A percentile compares a stretch with the other conserved stretches of the same genome.
Evolutionary conservation across 2,329 filamentous ascomycete species (phyloP).

Genomic region (Boeremia exigua): DNA sequence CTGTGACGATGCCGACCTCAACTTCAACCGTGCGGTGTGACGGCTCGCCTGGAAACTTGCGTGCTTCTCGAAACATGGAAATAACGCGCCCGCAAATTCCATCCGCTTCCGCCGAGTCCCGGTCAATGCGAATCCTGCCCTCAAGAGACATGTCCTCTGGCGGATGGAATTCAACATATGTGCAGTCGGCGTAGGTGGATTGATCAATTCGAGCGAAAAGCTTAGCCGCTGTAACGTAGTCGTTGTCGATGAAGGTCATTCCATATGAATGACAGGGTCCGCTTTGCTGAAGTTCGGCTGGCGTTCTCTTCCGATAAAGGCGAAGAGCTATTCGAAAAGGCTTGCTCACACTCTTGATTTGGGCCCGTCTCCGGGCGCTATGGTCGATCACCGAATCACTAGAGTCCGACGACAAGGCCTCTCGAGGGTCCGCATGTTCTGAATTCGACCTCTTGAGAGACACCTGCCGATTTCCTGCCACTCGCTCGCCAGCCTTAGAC

Average conservation of each 20-base stretch:
- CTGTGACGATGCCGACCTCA: slow-evolving; percentile 2
- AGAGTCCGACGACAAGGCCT: no score
- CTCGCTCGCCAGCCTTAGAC: not conserved
- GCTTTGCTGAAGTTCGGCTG: not conserved
- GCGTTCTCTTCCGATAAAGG: slow-evolving; percentile 2
- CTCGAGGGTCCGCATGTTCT: not conserved
- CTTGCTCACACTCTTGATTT: not conserved
- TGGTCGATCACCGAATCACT: not conserved
- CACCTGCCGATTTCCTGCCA: not conserved
- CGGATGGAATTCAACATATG: slow-evolving; percentile 20
- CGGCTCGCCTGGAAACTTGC: slow-evolving; percentile 11
- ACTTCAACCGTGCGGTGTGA: slow-evolving; percentile 18
- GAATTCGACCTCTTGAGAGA: not conserved
- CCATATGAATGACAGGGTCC: not conserved
- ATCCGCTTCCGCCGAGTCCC: not conserved
- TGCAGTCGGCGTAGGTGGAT: slow-evolving; percentile 7
- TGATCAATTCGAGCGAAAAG: slow-evolving; percentile 17
- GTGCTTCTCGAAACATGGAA: slow-evolving; percentile 13
- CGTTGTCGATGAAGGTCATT: slow-evolving; percentile 1
- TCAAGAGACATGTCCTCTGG: slow-evolving; percentile 22
- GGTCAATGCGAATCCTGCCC: slow-evolving; percentile 11
- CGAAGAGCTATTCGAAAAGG: slow-evolving; percentile 15
- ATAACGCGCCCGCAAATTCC: slow-evolving; percentile 5
- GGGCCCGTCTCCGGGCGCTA: not conserved
- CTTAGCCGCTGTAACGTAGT: slow-evolving; percentile 1